These are phyloP conservation scores for Hyphodiscus hymeniophilus DNA, from an alignment of 495 filamentous ascomycete species.

Conservation along the genomic window DNA sequence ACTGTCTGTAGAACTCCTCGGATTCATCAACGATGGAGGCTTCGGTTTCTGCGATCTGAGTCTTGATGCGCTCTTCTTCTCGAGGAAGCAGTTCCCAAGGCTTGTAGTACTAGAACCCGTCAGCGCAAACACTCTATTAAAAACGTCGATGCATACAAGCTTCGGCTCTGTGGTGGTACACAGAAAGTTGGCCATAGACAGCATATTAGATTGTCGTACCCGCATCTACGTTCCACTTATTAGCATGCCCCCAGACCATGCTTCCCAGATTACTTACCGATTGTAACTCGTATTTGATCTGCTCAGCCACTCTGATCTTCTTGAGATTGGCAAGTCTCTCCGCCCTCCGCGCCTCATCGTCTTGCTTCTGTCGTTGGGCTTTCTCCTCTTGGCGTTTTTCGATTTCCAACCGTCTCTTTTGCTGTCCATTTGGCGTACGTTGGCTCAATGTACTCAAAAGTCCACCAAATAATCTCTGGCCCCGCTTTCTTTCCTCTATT, in stretches of 20 bases:
- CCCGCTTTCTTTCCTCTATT: conserved; percentile 77
- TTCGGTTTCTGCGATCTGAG: conserved; percentile 38
- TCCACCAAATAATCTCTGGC: conserved; percentile 83
- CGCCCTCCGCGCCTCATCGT: conserved; percentile 58
- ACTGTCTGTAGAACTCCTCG: conserved; percentile 29
- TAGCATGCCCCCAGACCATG: conserved; percentile 1
- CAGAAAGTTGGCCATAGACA: conserved; percentile 66
- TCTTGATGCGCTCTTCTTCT: conserved; percentile 37
- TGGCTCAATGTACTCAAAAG: conserved; percentile 83
- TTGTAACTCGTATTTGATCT: conserved; percentile 69
- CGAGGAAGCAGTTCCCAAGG: conserved; percentile 67
- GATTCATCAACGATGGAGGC: conserved; percentile 35
- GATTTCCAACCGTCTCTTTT: conserved; percentile 77
- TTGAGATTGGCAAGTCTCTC: conserved; percentile 53
- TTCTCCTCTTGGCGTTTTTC: conserved; percentile 85
- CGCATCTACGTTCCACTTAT: conserved; percentile 58
- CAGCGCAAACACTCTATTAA: not conserved
- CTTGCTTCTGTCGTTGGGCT: conserved; percentile 59
- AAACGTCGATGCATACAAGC: conserved; percentile 51
- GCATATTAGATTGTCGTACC: conserved; percentile 55
- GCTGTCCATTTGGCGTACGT: conserved; percentile 53
- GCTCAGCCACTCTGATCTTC: conserved; percentile 54
- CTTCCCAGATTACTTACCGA: conserved; percentile 47
- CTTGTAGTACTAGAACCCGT: conserved; percentile 62
- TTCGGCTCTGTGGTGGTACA: conserved; percentile 65